Conservation (phyloP, 192 early-diverging fungal genomes). For the Coemansia sp. region DNA sequence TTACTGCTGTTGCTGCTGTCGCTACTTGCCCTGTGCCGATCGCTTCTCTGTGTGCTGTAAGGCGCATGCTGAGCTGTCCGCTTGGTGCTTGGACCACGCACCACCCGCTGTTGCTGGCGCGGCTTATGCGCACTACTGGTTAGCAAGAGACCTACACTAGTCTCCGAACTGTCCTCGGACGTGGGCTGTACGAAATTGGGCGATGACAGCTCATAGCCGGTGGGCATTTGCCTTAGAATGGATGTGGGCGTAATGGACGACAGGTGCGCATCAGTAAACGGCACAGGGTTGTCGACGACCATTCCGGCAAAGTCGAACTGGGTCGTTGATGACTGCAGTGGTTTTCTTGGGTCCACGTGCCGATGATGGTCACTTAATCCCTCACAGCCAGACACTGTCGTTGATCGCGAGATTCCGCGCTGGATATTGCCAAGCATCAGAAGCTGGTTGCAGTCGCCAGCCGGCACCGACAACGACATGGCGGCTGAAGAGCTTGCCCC, state of each 20-base stretch:
- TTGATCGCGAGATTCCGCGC: slow-evolving; percentile 7
- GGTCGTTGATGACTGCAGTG: not conserved
- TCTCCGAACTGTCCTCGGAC: not conserved
- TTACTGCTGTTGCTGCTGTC: slow-evolving; percentile 22
- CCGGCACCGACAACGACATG: slow-evolving; percentile 11
- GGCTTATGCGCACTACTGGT: not conserved
- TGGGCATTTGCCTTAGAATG: slow-evolving; percentile 28
- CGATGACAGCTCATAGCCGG: slow-evolving; percentile 15
- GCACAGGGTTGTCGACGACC: slow-evolving; percentile 20
- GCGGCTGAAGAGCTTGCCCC: not conserved
- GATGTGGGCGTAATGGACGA: slow-evolving; percentile 1
- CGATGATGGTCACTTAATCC: not conserved
- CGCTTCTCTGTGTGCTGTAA: slow-evolving; percentile 26
- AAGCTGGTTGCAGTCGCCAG: slow-evolving; percentile 11
- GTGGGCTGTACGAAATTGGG: slow-evolving; percentile 3
- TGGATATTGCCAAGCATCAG: slow-evolving; percentile 11
- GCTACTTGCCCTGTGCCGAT: slow-evolving; percentile 12
- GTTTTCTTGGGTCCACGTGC: not conserved
- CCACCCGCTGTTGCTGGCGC: slow-evolving; percentile 24
- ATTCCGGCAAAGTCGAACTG: slow-evolving; percentile 43
- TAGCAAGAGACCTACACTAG: not conserved
- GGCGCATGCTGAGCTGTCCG: slow-evolving; percentile 25
- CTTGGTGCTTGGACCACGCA: slow-evolving; percentile 27
- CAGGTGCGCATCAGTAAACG: not conserved
- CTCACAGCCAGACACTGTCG: slow-evolving; percentile 10